Conservation (phyloP, 306 rosid genomes). For the Cucurbita moschata region DNA sequence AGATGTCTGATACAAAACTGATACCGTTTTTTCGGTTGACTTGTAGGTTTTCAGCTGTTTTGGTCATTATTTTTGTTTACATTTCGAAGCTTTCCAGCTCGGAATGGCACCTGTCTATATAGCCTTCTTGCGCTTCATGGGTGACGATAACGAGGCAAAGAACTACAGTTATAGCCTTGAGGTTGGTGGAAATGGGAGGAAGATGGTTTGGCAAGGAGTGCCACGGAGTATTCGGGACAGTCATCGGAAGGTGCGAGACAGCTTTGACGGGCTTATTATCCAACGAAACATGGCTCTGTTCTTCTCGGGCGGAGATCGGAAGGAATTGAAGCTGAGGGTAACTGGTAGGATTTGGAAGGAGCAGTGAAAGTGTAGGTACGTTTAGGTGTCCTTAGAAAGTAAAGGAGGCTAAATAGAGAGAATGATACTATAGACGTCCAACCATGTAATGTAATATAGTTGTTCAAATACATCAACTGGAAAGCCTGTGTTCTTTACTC, state of each 20-base stretch:
- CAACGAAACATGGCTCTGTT: slow-evolving; percentile 88
- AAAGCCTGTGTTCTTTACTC: slow-evolving; percentile 1
- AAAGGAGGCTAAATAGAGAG: not conserved
- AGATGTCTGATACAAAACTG: not conserved
- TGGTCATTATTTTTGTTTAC: slow-evolving; percentile 79
- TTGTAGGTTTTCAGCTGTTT: slow-evolving; percentile 79
- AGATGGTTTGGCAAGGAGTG: slow-evolving; percentile 84
- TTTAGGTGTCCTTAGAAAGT: not conserved
- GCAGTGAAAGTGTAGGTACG: slow-evolving; percentile 20
- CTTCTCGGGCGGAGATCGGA: slow-evolving; percentile 64
- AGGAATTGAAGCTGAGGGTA: slow-evolving; percentile 71
- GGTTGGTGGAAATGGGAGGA: slow-evolving; percentile 90
- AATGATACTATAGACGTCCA: not conserved
- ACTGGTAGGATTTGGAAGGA: slow-evolving; percentile 96
- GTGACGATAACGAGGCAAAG: slow-evolving; percentile 78
- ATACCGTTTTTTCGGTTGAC: slow-evolving; percentile 1
- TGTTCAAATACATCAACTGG: slow-evolving; percentile 24
- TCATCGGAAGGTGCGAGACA: slow-evolving; percentile 77
- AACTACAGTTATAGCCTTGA: slow-evolving; percentile 82
- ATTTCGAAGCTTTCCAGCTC: slow-evolving; percentile 84
- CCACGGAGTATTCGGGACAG: slow-evolving; percentile 84
- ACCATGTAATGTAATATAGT: not conserved
- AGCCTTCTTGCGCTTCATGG: slow-evolving; percentile 88
- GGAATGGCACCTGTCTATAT: slow-evolving; percentile 84
- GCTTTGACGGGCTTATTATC: slow-evolving; percentile 80